Conservation (phyloP, 176 grass and related monocot genomes). For the Rhipidocladum racemiflorum region DNA sequence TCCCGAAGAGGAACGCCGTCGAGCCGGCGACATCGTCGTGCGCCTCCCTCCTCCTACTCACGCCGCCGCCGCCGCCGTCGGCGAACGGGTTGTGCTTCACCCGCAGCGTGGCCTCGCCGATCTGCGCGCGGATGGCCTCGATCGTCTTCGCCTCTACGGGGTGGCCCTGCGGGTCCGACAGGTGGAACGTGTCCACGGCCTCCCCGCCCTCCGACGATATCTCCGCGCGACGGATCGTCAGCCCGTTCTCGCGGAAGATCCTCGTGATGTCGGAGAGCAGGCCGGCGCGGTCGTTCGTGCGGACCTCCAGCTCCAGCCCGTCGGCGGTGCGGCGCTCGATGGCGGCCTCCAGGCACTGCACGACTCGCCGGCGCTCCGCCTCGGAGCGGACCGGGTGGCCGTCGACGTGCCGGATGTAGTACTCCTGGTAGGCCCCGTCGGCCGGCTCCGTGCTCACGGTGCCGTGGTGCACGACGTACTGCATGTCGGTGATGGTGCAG, state of each 20-base stretch:
- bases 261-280: slow-evolving; percentile 78
- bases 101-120: slow-evolving; percentile 52
- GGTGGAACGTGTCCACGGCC: slow-evolving; percentile 75
- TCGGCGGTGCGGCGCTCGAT: slow-evolving; percentile 68
- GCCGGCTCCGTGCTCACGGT: slow-evolving; percentile 36
- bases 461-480: slow-evolving; percentile 78
- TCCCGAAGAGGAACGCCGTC: slow-evolving; percentile 65
- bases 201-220: slow-evolving; percentile 56
- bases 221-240: slow-evolving; percentile 74
- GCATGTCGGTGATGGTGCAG: slow-evolving; percentile 90
- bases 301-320: slow-evolving; percentile 73
- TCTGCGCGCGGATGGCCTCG: slow-evolving; percentile 54
- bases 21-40: slow-evolving; percentile 15
- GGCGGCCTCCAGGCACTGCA: slow-evolving; percentile 72
- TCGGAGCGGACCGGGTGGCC: slow-evolving; percentile 53
- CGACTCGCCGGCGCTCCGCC: slow-evolving; percentile 53
- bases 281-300: slow-evolving; percentile 47
- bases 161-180: slow-evolving; percentile 59
- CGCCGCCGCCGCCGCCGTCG: background rate
- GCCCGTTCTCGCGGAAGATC: slow-evolving; percentile 83
- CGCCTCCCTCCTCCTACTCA: background rate
- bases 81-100: slow-evolving; percentile 71
- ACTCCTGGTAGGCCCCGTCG: slow-evolving; percentile 83
- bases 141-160: slow-evolving; percentile 67
- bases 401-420: slow-evolving; percentile 77